Percentiles rank a stretch among this genome's conserved stretches.
phyloP scores from a whole-genome alignment of 495 filamentous ascomycete species.

The Tuber brumale region DNA sequence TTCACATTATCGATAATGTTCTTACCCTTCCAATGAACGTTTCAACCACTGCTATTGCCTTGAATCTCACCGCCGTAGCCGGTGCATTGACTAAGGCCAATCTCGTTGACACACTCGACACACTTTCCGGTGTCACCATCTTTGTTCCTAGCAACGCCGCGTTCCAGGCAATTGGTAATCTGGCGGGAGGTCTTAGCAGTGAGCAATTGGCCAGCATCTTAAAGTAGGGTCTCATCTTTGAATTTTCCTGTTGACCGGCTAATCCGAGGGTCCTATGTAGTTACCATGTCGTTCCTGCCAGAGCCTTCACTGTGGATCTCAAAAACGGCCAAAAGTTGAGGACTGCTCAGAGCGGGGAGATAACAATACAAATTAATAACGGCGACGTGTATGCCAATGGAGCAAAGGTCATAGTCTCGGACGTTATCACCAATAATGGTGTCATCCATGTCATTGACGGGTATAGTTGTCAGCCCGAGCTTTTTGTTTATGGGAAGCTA shows the following conservation, averaged over 20 bases:
- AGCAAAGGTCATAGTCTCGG: conserved; percentile 51
- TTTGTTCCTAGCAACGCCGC: conserved; percentile 58
- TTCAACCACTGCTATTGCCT: conserved; percentile 47
- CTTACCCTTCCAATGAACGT: conserved; percentile 51
- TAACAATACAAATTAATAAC: conserved; percentile 50
- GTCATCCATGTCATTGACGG: conserved; percentile 62
- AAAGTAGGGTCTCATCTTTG: conserved; percentile 11
- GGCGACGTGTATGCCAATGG: conserved; percentile 48
- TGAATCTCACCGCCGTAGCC: conserved; percentile 53
- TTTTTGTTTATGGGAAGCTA: not conserved
- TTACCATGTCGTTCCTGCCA: conserved; percentile 56
- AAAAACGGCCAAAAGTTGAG: conserved; percentile 46
- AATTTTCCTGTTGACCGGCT: not conserved
- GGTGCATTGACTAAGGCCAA: conserved; percentile 52
- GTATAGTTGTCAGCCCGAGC: conserved; percentile 37
- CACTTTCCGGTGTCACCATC: conserved; percentile 52
- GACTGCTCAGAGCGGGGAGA: conserved; percentile 46
- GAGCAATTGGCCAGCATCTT: conserved; percentile 50
- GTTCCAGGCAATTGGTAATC: conserved; percentile 55
- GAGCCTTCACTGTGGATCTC: conserved; percentile 51
- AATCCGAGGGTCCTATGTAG: conserved; percentile 1
- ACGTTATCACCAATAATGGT: conserved; percentile 60
- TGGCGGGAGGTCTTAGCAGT: conserved; percentile 47
- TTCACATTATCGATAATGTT: conserved; percentile 58
- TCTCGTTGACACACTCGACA: conserved; percentile 46